phyloP scores from a whole-genome alignment of 2,329 filamentous ascomycete species.

The Trichoderma koningiopsis region DNA sequence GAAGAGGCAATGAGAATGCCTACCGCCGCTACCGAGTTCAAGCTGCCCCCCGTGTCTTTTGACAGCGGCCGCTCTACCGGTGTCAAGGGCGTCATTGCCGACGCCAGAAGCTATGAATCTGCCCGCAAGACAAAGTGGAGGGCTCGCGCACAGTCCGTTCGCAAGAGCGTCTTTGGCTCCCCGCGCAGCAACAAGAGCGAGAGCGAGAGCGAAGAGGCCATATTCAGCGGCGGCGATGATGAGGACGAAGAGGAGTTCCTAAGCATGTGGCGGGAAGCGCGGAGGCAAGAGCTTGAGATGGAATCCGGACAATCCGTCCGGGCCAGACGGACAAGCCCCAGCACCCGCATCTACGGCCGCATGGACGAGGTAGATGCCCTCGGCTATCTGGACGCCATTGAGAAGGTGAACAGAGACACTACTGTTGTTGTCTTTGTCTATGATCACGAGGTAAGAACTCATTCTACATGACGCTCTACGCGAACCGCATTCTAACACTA shows the following conservation, averaged over 20 bases:
- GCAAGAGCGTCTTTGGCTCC: constrained; percentile 58
- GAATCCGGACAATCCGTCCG: constrained; percentile 57
- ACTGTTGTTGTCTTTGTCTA: constrained; percentile 93
- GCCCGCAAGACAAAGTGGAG: constrained; percentile 61
- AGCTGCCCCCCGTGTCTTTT: constrained; percentile 63
- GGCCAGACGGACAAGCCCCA: constrained; percentile 73
- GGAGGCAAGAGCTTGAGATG: constrained; percentile 75
- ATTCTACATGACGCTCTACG: background rate
- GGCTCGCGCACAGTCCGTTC: constrained; percentile 54
- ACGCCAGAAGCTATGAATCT: constrained; percentile 75
- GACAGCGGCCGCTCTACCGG: constrained; percentile 73
- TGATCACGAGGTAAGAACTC: constrained; percentile 72
- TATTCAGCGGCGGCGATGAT: constrained; percentile 50
- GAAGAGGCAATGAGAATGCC: constrained; percentile 68
- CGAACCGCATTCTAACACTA: constrained; percentile 29
- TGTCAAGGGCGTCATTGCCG: constrained; percentile 85
- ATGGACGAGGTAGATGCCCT: constrained; percentile 84
- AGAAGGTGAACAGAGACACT: constrained; percentile 80
- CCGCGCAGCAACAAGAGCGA: constrained; percentile 42
- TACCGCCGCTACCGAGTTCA: constrained; percentile 53
- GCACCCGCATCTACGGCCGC: constrained; percentile 74
- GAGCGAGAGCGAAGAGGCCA: constrained; percentile 52
- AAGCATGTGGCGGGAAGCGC: constrained; percentile 78
- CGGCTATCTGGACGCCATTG: constrained; percentile 94
- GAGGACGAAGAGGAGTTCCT: constrained; percentile 75